These are phyloP conservation scores for Capsicum chinense DNA, from an alignment of 257 asterid genomes.

Conservation along the genomic window DNA sequence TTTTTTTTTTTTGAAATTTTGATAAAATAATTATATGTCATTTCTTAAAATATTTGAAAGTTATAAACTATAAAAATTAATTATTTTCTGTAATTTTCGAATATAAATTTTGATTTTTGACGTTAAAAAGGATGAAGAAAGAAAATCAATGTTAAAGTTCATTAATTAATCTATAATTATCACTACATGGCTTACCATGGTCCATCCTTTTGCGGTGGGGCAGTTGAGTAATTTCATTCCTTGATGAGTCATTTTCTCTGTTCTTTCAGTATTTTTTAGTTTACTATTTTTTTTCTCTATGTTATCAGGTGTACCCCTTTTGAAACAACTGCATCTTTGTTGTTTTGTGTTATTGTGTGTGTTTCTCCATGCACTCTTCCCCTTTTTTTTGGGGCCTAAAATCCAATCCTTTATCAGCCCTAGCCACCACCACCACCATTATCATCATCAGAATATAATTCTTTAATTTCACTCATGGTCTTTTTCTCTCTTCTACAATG, in stretches of 20 bases:
- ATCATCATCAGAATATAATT: too few species aligned
- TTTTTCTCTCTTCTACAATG: slow-evolving; percentile 18
- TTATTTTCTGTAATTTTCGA: too few species aligned
- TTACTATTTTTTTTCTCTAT: too few species aligned
- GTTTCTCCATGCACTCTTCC: not conserved
- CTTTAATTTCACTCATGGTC: not conserved
- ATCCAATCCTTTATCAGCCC: slow-evolving; percentile 6
- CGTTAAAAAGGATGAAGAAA: too few species aligned
- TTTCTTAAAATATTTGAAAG: too few species aligned
- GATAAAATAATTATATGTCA: too few species aligned
- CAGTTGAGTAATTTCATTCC: not conserved
- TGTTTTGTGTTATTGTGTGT: not conserved
- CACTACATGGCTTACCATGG: too few species aligned
- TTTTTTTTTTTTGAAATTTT: too few species aligned
- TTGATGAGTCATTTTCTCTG: slow-evolving; percentile 30
- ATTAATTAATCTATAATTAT: too few species aligned
- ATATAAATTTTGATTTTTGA: too few species aligned
- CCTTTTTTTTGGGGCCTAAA: slow-evolving; percentile 18
- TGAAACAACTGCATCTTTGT: not conserved
- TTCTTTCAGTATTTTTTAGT: not conserved
- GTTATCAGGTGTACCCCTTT: slow-evolving; percentile 27
- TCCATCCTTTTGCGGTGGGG: slow-evolving; percentile 27
- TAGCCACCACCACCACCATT: slow-evolving; percentile 14
- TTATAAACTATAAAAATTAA: too few species aligned
- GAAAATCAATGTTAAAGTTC: too few species aligned